These are phyloP conservation scores for Yamadazyma mexicana DNA, from an alignment of 1,139 yeast genomes.

Conservation along the genomic window DNA sequence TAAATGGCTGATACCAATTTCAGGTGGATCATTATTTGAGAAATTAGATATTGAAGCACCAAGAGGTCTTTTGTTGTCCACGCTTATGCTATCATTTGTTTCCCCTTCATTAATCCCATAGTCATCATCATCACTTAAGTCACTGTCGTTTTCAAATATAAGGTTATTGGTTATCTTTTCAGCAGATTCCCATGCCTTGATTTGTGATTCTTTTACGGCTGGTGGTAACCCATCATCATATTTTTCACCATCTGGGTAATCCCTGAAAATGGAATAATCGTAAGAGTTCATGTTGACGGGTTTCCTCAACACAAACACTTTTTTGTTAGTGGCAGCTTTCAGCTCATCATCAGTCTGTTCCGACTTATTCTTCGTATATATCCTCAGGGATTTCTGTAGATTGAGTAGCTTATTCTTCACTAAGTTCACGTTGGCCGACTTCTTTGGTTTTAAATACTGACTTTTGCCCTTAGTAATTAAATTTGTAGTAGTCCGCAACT, in stretches of 20 bases:
- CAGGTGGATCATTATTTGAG: background rate
- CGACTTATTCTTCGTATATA: constrained; percentile 11
- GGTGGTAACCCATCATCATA: constrained; percentile 23
- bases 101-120: constrained; percentile 23
- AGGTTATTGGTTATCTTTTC: constrained; percentile 38
- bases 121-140: constrained; percentile 27
- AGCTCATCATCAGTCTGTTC: constrained; percentile 10
- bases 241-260: constrained; percentile 21
- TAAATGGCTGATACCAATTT: constrained; percentile 4
- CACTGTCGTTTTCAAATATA: constrained; percentile 35
- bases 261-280: constrained; percentile 28
- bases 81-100: constrained; percentile 16
- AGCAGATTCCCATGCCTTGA: constrained; percentile 50
- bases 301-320: constrained; percentile 17
- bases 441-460: constrained; percentile 14
- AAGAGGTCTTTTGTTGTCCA: constrained; percentile 2
- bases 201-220: constrained; percentile 34
- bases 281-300: constrained; percentile 23
- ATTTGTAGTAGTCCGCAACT: constrained; percentile 10
- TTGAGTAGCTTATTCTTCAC: constrained; percentile 32
- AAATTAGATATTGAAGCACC: constrained; percentile 1
- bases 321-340: constrained; percentile 8
- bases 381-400: constrained; percentile 26
- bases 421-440: constrained; percentile 23
- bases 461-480: constrained; percentile 12